A percentile compares a stretch with the other conserved stretches of the same genome.
phyloP scores from a whole-genome alignment of 805 yeast species.

The Zygoascus bituminiphila region DNA sequence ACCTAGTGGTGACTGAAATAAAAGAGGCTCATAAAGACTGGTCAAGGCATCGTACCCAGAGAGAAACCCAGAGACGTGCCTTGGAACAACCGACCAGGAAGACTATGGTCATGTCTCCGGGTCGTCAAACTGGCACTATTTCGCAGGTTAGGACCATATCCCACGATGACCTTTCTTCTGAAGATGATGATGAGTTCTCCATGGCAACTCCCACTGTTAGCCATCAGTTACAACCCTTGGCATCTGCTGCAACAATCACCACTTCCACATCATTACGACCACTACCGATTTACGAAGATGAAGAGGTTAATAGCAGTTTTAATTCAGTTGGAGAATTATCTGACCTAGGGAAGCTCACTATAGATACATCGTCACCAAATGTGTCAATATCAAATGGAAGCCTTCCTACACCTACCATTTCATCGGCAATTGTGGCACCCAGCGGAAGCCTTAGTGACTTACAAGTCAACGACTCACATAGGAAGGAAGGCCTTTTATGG shows the following conservation, averaged over 20 bases:
- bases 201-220: neutral
- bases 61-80: constrained; percentile 31
- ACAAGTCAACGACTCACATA: neutral
- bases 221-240: neutral
- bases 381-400: neutral
- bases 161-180: neutral
- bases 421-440: neutral
- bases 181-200: neutral
- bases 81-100: constrained; percentile 26
- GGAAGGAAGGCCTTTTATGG: constrained; percentile 38
- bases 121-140: neutral
- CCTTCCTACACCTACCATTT: neutral
- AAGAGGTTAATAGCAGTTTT: neutral
- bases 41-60: constrained; percentile 32
- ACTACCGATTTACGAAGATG: neutral
- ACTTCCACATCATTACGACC: neutral
- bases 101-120: neutral
- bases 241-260: neutral
- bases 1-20: constrained; percentile 27
- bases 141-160: neutral
- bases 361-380: neutral
- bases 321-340: neutral
- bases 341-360: neutral
- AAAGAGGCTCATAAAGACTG: constrained; percentile 31
- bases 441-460: neutral